Evolutionary conservation across 192 early-diverging fungal species (phyloP).

Genomic region (Haplosporangium gracile): DNA sequence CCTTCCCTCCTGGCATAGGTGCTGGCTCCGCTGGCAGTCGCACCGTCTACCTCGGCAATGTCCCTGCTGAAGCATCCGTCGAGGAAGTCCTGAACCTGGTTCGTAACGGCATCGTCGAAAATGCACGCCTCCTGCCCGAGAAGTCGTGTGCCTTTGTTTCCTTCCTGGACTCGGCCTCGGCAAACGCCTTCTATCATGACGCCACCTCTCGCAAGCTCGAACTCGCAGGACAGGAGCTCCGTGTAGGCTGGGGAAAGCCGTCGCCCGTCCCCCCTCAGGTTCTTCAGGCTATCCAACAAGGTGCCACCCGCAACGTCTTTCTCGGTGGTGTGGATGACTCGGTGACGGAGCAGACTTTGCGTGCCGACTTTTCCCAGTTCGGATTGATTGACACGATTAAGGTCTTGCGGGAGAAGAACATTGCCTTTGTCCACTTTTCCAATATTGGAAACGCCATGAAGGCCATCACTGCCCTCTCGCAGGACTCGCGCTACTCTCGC

Average conservation of each 20-base stretch:
- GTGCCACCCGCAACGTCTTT: slow-evolving; percentile 87
- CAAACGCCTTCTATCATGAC: slow-evolving; percentile 72
- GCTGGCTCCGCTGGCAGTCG: slow-evolving; percentile 59
- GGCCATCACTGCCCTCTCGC: slow-evolving; percentile 74
- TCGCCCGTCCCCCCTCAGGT: slow-evolving; percentile 64
- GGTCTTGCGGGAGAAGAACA: slow-evolving; percentile 78
- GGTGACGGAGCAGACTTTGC: slow-evolving; percentile 67
- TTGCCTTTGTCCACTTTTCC: slow-evolving; percentile 90
- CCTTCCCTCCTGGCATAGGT: slow-evolving; percentile 27
- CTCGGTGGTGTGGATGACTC: slow-evolving; percentile 78
- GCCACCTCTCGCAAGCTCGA: slow-evolving; percentile 61
- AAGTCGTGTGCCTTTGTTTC: slow-evolving; percentile 88
- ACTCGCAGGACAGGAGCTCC: slow-evolving; percentile 72
- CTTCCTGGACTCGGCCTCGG: slow-evolving; percentile 78
- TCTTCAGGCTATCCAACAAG: slow-evolving; percentile 68
- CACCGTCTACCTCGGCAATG: slow-evolving; percentile 88
- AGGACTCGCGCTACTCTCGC: slow-evolving; percentile 66
- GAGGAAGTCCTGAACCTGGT: slow-evolving; percentile 81
- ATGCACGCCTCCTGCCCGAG: slow-evolving; percentile 76
- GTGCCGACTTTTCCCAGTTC: slow-evolving; percentile 75
- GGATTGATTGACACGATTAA: slow-evolving; percentile 81
- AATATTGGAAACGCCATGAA: slow-evolving; percentile 78
- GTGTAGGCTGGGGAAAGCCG: slow-evolving; percentile 84
- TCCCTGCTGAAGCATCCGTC: slow-evolving; percentile 69
- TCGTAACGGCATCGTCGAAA: slow-evolving; percentile 77